These are phyloP conservation scores for Diaporthe australafricana DNA, from an alignment of 2,329 filamentous ascomycete species.

Conservation along the genomic window DNA sequence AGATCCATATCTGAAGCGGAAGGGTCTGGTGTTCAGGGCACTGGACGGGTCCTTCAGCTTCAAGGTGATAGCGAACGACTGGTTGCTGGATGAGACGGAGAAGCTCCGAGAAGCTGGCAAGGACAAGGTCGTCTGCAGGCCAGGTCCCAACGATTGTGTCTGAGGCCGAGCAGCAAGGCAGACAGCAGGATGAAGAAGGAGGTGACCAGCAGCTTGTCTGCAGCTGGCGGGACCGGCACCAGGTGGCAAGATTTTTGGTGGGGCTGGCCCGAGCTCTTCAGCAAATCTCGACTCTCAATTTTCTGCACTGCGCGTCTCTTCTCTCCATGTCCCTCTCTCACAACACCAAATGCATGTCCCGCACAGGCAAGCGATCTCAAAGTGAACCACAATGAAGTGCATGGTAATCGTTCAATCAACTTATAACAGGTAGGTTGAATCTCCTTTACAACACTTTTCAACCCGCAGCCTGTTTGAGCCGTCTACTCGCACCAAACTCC, in stretches of 20 bases:
- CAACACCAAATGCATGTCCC: neutral
- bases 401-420: neutral
- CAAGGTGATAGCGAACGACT: neutral
- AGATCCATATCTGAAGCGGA: neutral
- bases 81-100: neutral
- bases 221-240: neutral
- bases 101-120: neutral
- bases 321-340: neutral
- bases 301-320: neutral
- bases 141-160: neutral
- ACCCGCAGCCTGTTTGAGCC: slow-evolving; percentile 35
- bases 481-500: slow-evolving; percentile 34
- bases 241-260: neutral
- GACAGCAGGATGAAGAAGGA: neutral
- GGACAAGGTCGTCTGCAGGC: neutral
- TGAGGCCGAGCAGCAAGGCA: neutral
- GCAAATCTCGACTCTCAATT: slow-evolving; percentile 24
- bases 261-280: neutral
- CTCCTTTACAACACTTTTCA: neutral
- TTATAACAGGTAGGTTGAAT: neutral
- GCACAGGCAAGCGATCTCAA: neutral
- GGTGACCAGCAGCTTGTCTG: neutral
- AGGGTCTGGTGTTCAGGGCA: neutral
- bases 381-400: neutral
- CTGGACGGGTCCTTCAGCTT: neutral